These are phyloP conservation scores for Schizochytrium sp. DNA, from an alignment of 108 stramenopile species.

Conservation along the genomic window DNA sequence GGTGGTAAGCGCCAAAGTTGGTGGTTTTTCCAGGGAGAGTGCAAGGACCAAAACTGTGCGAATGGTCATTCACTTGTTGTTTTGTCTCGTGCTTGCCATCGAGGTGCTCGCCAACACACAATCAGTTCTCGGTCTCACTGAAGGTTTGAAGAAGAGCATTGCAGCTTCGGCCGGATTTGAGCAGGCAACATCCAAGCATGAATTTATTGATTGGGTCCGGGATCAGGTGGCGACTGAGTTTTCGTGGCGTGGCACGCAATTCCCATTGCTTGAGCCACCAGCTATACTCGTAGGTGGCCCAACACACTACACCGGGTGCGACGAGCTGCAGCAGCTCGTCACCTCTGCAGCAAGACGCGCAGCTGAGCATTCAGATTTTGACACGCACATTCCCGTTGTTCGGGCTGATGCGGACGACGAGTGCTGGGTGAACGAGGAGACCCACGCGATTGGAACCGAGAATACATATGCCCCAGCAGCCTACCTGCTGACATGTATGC, in stretches of 20 bases:
- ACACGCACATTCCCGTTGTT: neutral
- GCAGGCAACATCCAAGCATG: too few relatives aligned
- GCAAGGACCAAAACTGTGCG: too few relatives aligned
- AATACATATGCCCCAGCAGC: neutral
- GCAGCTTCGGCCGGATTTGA: neutral
- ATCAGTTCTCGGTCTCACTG: neutral
- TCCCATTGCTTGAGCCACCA: neutral
- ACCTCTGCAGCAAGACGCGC: neutral
- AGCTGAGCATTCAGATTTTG: neutral
- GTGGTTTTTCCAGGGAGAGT: too few relatives aligned
- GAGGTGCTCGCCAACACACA: neutral
- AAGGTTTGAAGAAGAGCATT: neutral
- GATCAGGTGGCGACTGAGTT: neutral
- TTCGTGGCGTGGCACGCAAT: neutral
- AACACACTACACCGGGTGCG: too few relatives aligned
- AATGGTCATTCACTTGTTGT: neutral
- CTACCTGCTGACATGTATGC: too few relatives aligned
- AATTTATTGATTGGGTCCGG: too few relatives aligned
- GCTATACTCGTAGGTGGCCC: neutral
- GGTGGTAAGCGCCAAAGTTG: too few relatives aligned
- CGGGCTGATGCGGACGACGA: neutral
- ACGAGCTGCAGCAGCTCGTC: too few relatives aligned
- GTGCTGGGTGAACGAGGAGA: neutral
- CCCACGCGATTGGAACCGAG: neutral
- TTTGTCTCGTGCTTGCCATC: neutral